These are phyloP conservation scores for Annulohypoxylon bovei DNA, from an alignment of 495 filamentous ascomycete species.

Conservation along the genomic window DNA sequence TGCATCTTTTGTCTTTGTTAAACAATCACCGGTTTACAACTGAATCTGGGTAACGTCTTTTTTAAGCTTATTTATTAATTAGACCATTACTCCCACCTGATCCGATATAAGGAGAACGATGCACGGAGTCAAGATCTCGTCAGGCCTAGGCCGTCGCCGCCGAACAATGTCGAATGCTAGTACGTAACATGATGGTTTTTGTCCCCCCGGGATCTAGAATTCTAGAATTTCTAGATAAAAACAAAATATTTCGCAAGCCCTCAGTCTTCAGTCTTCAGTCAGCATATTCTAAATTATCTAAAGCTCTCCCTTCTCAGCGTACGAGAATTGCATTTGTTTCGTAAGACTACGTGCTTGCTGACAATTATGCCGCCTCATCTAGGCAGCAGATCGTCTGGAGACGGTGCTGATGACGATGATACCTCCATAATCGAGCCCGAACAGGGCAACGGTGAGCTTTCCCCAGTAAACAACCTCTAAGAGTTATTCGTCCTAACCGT, in stretches of 20 bases:
- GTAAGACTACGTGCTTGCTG: slow-evolving; percentile 15
- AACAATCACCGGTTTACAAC: background rate
- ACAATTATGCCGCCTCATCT: slow-evolving; percentile 17
- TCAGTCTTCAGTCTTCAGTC: too few relatives aligned
- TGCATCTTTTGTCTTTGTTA: slow-evolving; percentile 4
- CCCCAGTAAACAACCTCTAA: background rate
- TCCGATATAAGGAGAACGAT: slow-evolving; percentile 28
- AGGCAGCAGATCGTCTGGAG: slow-evolving; percentile 63
- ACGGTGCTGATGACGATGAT: slow-evolving; percentile 72
- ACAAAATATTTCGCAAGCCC: background rate
- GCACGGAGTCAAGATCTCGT: slow-evolving; percentile 44
- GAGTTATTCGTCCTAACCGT: slow-evolving; percentile 3
- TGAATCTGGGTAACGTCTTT: background rate
- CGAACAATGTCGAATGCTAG: slow-evolving; percentile 46
- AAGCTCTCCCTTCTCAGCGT: background rate
- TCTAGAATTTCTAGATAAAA: background rate
- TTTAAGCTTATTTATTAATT: slow-evolving; percentile 14
- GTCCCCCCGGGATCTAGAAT: background rate
- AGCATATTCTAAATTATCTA: background rate
- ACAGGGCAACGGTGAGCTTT: slow-evolving; percentile 72
- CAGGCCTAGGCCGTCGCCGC: slow-evolving; percentile 43
- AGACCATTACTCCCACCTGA: background rate
- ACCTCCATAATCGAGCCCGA: slow-evolving; percentile 77
- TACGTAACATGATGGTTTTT: slow-evolving; percentile 27
- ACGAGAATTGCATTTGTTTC: slow-evolving; percentile 1